A percentile compares a stretch with the other conserved stretches of the same genome.
Conservation (phyloP, 192 early-diverging fungal species). For the Mortierella claussenii region DNA sequence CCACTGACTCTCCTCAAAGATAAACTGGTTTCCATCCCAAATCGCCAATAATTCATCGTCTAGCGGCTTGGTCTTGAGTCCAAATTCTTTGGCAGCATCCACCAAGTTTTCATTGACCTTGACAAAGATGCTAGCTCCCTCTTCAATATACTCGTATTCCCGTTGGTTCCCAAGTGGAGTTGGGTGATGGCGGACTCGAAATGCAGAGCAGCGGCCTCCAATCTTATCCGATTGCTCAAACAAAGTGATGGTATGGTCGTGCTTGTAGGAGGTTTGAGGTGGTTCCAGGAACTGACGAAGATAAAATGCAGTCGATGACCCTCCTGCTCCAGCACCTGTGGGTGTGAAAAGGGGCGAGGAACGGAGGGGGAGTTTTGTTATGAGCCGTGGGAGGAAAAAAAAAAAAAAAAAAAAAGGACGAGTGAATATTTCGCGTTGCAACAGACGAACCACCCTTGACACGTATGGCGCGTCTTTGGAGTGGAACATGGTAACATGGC, state of each 20-base stretch:
- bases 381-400: background rate
- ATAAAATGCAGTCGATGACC: slow-evolving; percentile 62
- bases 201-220: slow-evolving; percentile 62
- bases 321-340: slow-evolving; percentile 64
- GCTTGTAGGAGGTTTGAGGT: slow-evolving; percentile 18
- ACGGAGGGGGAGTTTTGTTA: background rate
- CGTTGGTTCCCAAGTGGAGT: background rate
- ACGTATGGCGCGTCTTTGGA: too few relatives aligned
- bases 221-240: slow-evolving; percentile 64
- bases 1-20: slow-evolving; percentile 59
- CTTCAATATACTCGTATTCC: slow-evolving; percentile 56
- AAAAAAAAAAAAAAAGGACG: background rate
- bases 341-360: too few relatives aligned
- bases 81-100: slow-evolving; percentile 60
- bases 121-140: slow-evolving; percentile 74
- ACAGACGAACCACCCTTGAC: too few relatives aligned
- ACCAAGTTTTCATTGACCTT: slow-evolving; percentile 65
- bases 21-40: slow-evolving; percentile 66
- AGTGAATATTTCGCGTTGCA: background rate
- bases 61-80: slow-evolving; percentile 52
- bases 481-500: background rate
- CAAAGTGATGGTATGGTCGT: slow-evolving; percentile 57
- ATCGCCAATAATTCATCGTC: slow-evolving; percentile 45
- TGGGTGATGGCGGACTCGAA: slow-evolving; percentile 27
- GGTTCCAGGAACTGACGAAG: slow-evolving; percentile 32